These are phyloP conservation scores for Syzygium aqueum DNA, from an alignment of 345 rosid genomes.

Conservation along the genomic window DNA sequence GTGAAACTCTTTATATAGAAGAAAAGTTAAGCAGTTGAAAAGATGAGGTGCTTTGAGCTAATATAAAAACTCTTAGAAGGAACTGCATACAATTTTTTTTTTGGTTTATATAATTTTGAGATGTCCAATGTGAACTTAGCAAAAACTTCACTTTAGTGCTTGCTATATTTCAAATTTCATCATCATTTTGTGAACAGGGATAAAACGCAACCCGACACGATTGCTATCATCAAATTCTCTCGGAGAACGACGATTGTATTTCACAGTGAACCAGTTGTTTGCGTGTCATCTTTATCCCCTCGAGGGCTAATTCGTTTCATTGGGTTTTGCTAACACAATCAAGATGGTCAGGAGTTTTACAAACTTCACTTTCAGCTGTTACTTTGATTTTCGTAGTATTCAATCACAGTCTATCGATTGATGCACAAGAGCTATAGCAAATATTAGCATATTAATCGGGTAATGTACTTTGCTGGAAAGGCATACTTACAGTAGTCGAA, in stretches of 20 bases:
- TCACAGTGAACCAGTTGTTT: background rate
- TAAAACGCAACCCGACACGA: background rate
- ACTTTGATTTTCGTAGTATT: background rate
- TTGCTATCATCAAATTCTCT: background rate
- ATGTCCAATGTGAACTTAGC: too few species aligned
- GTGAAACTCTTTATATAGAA: background rate
- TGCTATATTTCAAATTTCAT: background rate
- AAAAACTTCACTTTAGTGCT: too few species aligned
- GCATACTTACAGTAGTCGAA: background rate
- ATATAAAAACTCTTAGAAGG: background rate
- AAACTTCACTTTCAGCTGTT: background rate
- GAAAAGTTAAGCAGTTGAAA: background rate
- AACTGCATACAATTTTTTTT: background rate
- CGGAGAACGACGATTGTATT: background rate
- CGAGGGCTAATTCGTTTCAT: background rate
- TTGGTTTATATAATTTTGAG: too few species aligned
- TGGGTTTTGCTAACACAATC: background rate
- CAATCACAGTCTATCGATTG: background rate
- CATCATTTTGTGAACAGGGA: background rate
- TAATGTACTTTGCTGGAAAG: background rate
- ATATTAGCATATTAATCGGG: rapidly evolving
- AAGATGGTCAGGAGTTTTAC: background rate
- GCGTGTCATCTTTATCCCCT: background rate
- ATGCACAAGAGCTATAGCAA: background rate
- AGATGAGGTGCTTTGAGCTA: background rate